Evolutionary conservation across 164 flowering plant species (phyloP).

Genomic region (Sedum album): DNA sequence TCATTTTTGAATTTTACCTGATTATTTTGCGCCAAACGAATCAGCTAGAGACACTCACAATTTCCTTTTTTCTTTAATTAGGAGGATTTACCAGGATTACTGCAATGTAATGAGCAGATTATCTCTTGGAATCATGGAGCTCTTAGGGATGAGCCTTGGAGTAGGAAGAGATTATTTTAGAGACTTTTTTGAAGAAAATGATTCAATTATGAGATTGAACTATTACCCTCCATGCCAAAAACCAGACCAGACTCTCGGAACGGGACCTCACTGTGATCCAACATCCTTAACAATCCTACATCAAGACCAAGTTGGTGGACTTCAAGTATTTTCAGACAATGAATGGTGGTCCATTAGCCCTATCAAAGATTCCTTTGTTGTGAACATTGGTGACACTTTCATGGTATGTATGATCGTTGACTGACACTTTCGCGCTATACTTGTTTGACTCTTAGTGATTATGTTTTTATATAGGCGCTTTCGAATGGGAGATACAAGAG

Average conservation of each 20-base stretch:
- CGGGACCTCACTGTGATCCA: conserved; percentile 80
- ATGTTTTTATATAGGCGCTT: conserved; percentile 9
- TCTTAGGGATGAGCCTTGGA: conserved; percentile 53
- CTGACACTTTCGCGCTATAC: conserved; percentile 9
- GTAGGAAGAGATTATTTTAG: conserved; percentile 32
- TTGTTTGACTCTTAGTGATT: not conserved
- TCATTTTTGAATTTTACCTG: no score
- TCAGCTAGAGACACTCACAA: no score
- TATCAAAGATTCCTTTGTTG: conserved; percentile 47
- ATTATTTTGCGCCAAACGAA: no score
- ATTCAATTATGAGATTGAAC: conserved; percentile 61
- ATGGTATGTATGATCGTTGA: conserved; percentile 48
- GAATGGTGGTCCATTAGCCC: conserved; percentile 46
- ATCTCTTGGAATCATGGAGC: conserved; percentile 56
- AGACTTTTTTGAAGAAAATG: conserved; percentile 47
- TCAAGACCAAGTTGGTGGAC: conserved; percentile 64
- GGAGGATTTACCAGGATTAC: conserved; percentile 55
- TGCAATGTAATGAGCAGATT: conserved; percentile 50
- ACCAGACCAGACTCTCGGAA: conserved; percentile 57
- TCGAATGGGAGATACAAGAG: conserved; percentile 67
- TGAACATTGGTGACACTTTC: conserved; percentile 77
- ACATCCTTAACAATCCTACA: conserved; percentile 66
- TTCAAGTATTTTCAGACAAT: conserved; percentile 49
- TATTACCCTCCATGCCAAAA: conserved; percentile 64
- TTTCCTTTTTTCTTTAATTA: conserved; percentile 6